Evolutionary conservation across 2,329 filamentous ascomycete species (phyloP).

Genomic region (Colletotrichum chrysophilum): DNA sequence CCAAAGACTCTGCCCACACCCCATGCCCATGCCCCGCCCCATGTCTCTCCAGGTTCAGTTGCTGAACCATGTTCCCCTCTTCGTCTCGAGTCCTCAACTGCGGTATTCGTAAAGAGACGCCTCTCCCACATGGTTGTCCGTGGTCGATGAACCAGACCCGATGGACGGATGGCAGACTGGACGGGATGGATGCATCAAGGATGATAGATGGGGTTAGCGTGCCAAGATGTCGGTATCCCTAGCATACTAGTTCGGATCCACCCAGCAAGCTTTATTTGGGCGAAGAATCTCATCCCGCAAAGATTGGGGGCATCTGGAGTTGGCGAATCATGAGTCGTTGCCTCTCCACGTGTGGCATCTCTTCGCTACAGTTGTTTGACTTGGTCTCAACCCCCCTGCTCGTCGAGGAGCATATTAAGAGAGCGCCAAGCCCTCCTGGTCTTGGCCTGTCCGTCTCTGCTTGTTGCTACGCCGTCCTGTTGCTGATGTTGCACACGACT

Average conservation of each 20-base stretch:
- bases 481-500: not conserved
- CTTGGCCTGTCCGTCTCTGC: not conserved
- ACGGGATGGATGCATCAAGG: slow-evolving; percentile 9
- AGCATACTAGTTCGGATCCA: not conserved
- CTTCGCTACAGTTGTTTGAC: slow-evolving; percentile 1
- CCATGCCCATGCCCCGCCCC: not conserved
- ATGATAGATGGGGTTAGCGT: not conserved
- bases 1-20: not conserved
- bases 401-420: not conserved
- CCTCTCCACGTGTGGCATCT: slow-evolving; percentile 15
- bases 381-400: not conserved
- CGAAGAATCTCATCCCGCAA: slow-evolving; percentile 9
- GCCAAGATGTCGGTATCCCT: slow-evolving; percentile 23
- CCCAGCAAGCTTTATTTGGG: slow-evolving; percentile 13
- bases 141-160: not conserved
- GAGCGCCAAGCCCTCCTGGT: slow-evolving; percentile 13
- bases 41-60: not conserved
- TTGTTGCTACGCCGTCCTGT: not conserved
- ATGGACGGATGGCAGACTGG: not conserved
- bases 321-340: slow-evolving; percentile 1
- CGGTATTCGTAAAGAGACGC: not conserved
- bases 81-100: not conserved
- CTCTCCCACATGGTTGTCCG: not conserved
- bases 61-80: not conserved
- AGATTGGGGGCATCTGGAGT: not conserved